Evolutionary conservation across 148 eudicot genomes (phyloP).

Genomic region (Fagopyrum tataricum): DNA sequence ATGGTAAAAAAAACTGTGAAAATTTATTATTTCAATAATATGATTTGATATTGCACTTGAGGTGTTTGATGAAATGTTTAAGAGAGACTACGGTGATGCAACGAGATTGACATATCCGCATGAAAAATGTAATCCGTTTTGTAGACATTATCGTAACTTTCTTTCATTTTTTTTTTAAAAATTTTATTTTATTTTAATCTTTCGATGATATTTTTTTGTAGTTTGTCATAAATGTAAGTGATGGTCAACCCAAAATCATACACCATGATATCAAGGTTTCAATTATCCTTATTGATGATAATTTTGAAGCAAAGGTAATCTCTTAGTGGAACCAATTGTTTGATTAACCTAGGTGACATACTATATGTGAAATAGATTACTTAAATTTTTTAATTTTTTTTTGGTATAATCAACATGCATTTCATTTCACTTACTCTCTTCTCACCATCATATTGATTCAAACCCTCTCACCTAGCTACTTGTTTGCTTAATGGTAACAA

Average conservation of each 20-base stretch:
- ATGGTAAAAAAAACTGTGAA: too few species aligned
- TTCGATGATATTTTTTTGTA: background rate
- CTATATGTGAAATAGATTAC: background rate
- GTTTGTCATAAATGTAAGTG: background rate
- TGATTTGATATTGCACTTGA: too few species aligned
- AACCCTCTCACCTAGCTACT: background rate
- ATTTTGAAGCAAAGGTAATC: slow-evolving; percentile 14
- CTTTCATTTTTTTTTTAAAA: background rate
- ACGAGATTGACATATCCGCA: slow-evolving; percentile 11
- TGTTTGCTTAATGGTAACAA: background rate
- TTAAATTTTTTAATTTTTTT: background rate
- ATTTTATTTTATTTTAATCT: too few species aligned
- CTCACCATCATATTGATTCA: background rate
- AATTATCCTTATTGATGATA: slow-evolving; percentile 3
- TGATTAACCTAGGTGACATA: background rate
- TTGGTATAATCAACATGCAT: background rate
- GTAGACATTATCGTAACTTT: background rate
- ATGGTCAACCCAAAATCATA: slow-evolving; percentile 13
- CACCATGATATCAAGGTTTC: slow-evolving; percentile 14
- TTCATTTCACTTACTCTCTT: background rate
- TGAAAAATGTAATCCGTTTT: slow-evolving; percentile 6
- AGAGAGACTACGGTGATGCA: too few species aligned
- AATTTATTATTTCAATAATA: too few species aligned
- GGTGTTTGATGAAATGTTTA: too few species aligned
- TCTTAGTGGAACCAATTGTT: background rate